Base-by-base conservation (phyloP, 805 yeast genomes). In the Lipomyces mesembrius region DNA sequence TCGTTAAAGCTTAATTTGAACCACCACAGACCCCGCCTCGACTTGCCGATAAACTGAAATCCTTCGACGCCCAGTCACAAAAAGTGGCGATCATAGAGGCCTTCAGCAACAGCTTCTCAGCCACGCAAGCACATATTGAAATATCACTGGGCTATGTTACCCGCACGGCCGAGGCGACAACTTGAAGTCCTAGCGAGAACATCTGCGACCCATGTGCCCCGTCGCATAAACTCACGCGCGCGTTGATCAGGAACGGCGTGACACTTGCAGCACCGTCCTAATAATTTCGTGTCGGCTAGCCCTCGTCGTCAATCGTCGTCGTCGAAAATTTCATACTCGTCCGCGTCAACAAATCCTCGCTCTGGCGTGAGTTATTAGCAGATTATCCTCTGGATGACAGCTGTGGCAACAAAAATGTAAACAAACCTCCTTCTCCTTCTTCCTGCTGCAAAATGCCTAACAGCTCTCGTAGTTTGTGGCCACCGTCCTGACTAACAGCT, bases 241-340 rank as follows among this genome's bases (percentile, higher is more conserved):
- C 22, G 22, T 2, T n/a, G 49, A 43, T 43, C 49, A 43, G 49
- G 49, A 43, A 43, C 49, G 22, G 49, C 49, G 49, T 43, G 49
- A 43, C 49, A 43, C 49, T 43, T 43, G 9, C 22, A 2, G 49
- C 49, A 17, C 49, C 22, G 11, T 43, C 22, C 11, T 2, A 12
- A 37, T 37, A 12, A 11, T 11, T 12, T 17, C 9, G n/a, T 14
- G 25, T 25, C 17, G 25, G 6, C 56, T 60, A 52, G 25, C 43
- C 58, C 14, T 56, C 64, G 12, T 64, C 60, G 37, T 57, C 65
- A 3, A n/a, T n/a, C n/a, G n/a, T 67, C 67, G 57, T 64, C 71
- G 27, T 68, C 70, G 57, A 52, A 67, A 39, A 67, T 67, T 49
- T 68, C 68, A 39, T 67, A 67, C 27, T 68, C 71, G 20, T 61